Percentiles rank a stretch among this genome's conserved stretches.
phyloP scores from a whole-genome alignment of 805 yeast species.

The Candida caryicola region DNA sequence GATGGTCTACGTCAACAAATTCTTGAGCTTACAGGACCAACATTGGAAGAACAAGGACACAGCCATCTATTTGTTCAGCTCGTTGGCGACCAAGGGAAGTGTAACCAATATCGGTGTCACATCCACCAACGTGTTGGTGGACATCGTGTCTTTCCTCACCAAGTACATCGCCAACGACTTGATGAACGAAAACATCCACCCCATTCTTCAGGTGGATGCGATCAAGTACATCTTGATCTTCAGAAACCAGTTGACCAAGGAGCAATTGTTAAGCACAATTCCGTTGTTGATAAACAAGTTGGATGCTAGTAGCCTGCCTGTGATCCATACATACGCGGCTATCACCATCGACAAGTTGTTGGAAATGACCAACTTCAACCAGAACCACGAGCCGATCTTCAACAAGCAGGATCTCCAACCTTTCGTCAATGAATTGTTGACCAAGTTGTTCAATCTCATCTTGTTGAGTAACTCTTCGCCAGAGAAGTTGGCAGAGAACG shows the following conservation, averaged over 20 bases:
- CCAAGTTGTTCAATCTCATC: constrained; percentile 65
- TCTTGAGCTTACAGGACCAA: constrained; percentile 37
- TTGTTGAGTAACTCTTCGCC: constrained; percentile 56
- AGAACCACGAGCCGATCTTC: constrained; percentile 60
- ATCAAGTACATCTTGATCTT: constrained; percentile 86
- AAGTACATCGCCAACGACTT: constrained; percentile 81
- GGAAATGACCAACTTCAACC: constrained; percentile 60
- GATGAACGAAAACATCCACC: constrained; percentile 53
- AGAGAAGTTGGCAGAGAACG: constrained; percentile 92
- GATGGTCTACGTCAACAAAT: constrained; percentile 66
- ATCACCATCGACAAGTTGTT: constrained; percentile 87
- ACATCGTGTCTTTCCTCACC: constrained; percentile 82
- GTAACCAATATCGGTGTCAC: constrained; percentile 85
- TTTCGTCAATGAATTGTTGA: constrained; percentile 55
- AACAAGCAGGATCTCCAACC: constrained; percentile 69
- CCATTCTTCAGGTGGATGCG: constrained; percentile 87
- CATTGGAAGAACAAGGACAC: constrained; percentile 88
- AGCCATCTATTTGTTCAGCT: constrained; percentile 79
- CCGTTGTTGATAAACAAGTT: constrained; percentile 76
- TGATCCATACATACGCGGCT: constrained; percentile 90
- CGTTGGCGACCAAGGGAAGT: constrained; percentile 88
- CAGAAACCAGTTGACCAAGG: constrained; percentile 89
- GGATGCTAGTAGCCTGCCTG: constrained; percentile 52
- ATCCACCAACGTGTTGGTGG: constrained; percentile 78
- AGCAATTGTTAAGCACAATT: constrained; percentile 73